Evolutionary conservation across 345 rosid species (phyloP).

Genomic region (Physaria fendleri): DNA sequence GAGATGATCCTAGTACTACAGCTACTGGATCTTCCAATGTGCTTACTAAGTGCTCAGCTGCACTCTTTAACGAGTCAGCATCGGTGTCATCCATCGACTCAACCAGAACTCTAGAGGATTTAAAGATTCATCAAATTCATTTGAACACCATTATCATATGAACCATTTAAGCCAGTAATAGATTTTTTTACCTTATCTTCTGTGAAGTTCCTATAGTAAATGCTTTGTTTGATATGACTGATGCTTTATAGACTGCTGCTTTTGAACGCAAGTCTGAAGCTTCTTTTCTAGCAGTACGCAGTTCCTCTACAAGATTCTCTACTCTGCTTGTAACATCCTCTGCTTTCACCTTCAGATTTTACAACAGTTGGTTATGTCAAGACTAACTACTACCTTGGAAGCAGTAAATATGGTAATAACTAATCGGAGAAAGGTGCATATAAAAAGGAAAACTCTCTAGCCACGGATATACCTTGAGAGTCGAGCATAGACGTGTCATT

Average conservation of each 20-base stretch:
- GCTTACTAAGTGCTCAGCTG: conserved; percentile 66
- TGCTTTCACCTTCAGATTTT: conserved; percentile 67
- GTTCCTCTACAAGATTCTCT: conserved; percentile 71
- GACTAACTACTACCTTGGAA: background rate
- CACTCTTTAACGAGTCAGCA: conserved; percentile 79
- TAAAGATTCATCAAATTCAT: background rate
- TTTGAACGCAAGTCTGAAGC: conserved; percentile 64
- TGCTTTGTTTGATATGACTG: conserved; percentile 54
- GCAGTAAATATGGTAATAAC: background rate
- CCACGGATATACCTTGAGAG: conserved; percentile 59
- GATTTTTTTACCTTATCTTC: conserved; percentile 40
- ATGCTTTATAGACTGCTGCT: conserved; percentile 73
- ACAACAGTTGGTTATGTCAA: background rate
- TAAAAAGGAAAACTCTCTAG: background rate
- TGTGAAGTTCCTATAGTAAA: conserved; percentile 55
- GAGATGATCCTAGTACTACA: conserved; percentile 70
- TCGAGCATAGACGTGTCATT: conserved; percentile 72
- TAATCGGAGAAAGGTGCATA: background rate
- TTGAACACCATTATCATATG: background rate
- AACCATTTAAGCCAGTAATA: background rate
- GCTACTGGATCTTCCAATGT: conserved; percentile 76
- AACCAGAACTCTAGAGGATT: conserved; percentile 59
- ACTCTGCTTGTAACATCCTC: conserved; percentile 82
- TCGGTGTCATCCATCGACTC: conserved; percentile 76
- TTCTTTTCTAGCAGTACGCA: conserved; percentile 63